phyloP scores from a whole-genome alignment of 768 basidiomycete species.

The Pisolithus marmoratus region DNA sequence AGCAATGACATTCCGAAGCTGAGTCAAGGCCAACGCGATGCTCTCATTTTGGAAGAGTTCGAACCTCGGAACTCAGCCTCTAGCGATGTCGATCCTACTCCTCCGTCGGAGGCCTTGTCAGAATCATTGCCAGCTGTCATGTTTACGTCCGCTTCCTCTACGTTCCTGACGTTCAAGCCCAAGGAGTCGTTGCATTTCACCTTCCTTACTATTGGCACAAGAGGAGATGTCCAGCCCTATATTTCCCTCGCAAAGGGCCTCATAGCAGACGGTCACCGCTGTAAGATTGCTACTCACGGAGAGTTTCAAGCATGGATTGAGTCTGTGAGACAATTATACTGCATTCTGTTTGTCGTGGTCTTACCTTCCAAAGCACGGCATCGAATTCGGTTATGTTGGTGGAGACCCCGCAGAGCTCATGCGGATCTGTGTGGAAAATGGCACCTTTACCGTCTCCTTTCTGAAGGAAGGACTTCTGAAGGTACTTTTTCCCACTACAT shows the following conservation, averaged over 20 bases:
- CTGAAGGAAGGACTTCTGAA: slow-evolving; percentile 85
- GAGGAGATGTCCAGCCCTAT: slow-evolving; percentile 98
- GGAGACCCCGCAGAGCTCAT: slow-evolving; percentile 97
- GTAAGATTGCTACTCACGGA: slow-evolving; percentile 89
- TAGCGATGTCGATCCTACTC: slow-evolving; percentile 36
- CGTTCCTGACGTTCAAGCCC: slow-evolving; percentile 96
- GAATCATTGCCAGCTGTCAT: slow-evolving; percentile 84
- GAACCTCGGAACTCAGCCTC: slow-evolving; percentile 43
- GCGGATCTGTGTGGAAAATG: slow-evolving; percentile 97
- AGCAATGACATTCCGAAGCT: slow-evolving; percentile 38
- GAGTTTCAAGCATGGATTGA: slow-evolving; percentile 96
- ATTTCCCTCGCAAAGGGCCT: slow-evolving; percentile 92
- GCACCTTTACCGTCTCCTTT: slow-evolving; percentile 94
- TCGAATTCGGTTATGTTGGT: slow-evolving; percentile 90
- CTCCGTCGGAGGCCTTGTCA: slow-evolving; percentile 50
- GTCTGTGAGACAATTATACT: slow-evolving; percentile 51
- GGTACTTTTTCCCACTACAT: slow-evolving; percentile 36
- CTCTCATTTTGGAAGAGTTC: slow-evolving; percentile 81
- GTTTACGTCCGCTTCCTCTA: slow-evolving; percentile 94
- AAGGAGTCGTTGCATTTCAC: slow-evolving; percentile 81
- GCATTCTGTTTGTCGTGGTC: slow-evolving; percentile 4
- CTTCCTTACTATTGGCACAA: slow-evolving; percentile 91
- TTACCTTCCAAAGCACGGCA: slow-evolving; percentile 64
- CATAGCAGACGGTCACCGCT: slow-evolving; percentile 82
- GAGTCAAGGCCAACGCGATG: slow-evolving; percentile 58